phyloP scores from a whole-genome alignment of 495 filamentous ascomycete genomes.

The Gamarada debralockiae region DNA sequence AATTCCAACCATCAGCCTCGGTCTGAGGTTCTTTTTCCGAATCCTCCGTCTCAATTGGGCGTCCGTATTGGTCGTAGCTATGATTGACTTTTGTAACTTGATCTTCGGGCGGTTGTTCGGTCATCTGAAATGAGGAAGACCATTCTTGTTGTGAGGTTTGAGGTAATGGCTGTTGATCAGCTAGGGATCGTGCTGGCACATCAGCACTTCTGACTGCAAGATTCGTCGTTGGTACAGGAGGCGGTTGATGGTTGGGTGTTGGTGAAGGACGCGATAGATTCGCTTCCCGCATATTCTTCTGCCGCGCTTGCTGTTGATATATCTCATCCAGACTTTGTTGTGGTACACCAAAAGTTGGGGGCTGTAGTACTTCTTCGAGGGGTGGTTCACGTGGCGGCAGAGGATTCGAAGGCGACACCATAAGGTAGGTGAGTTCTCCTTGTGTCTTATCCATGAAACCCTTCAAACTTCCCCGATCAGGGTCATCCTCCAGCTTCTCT shows the following conservation, averaged over 20 bases:
- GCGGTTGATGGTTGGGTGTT: constrained; percentile 53
- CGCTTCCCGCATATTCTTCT: constrained; percentile 24
- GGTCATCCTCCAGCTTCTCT: constrained; percentile 43
- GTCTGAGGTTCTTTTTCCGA: constrained; percentile 3
- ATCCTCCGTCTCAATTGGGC: constrained; percentile 33
- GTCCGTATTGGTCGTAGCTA: constrained; percentile 51
- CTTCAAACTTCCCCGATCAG: constrained; percentile 52
- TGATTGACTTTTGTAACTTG: constrained; percentile 52
- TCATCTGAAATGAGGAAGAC: constrained; percentile 32
- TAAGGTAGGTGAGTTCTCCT: constrained; percentile 61
- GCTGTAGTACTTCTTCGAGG: constrained; percentile 44
- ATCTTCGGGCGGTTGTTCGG: constrained; percentile 49
- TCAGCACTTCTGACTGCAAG: constrained; percentile 33
- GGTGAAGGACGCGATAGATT: constrained; percentile 40
- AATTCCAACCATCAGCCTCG: constrained; percentile 63
- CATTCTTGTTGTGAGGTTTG: constrained; percentile 37
- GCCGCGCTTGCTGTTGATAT: constrained; percentile 22
- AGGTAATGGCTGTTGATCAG: constrained; percentile 30
- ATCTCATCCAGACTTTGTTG: constrained; percentile 22
- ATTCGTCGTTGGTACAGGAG: constrained; percentile 33
- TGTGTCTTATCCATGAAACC: constrained; percentile 60
- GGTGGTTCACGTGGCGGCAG: constrained; percentile 53
- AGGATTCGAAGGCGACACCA: constrained; percentile 59
- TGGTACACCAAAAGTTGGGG: constrained; percentile 35
- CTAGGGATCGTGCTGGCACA: constrained; percentile 37